Conservation (phyloP, 495 filamentous ascomycete genomes). For the Bryoglossum gracile region DNA sequence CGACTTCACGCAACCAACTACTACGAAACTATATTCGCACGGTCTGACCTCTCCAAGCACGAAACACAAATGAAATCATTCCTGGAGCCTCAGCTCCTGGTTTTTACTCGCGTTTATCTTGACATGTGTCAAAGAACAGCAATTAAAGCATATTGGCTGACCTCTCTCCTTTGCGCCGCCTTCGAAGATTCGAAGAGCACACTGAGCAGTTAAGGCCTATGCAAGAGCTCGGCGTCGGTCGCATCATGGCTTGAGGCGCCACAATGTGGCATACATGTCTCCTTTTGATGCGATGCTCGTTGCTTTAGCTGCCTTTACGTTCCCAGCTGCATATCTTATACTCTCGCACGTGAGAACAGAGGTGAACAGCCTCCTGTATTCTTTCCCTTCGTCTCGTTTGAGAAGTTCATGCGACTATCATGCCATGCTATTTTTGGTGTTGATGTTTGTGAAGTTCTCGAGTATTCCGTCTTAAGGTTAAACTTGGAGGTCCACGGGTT, state of each 20-base stretch:
- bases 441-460: not conserved
- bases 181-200: no score
- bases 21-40: no score
- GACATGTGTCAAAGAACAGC: slow-evolving; percentile 4
- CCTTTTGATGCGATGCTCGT: not conserved
- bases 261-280: not conserved
- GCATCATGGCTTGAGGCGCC: not conserved
- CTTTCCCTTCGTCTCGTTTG: not conserved
- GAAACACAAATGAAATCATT: slow-evolving; percentile 4
- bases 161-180: no score
- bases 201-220: no score
- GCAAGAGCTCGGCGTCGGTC: slow-evolving; percentile 3
- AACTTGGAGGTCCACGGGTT: slow-evolving; percentile 1
- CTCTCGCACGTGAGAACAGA: not conserved
- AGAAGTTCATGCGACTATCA: slow-evolving; percentile 8
- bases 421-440: slow-evolving; percentile 1
- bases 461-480: not conserved
- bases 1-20: no score
- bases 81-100: not conserved
- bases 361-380: slow-evolving; percentile 2
- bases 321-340: not conserved
- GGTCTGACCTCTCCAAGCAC: no score
- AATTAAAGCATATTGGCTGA: no score
- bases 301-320: not conserved
- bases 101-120: not conserved